Evolutionary conservation across 768 basidiomycete genomes (phyloP), one percentile per base, ranked within the genome.

Genomic region (Hydnomerulius pinastri): DNA sequence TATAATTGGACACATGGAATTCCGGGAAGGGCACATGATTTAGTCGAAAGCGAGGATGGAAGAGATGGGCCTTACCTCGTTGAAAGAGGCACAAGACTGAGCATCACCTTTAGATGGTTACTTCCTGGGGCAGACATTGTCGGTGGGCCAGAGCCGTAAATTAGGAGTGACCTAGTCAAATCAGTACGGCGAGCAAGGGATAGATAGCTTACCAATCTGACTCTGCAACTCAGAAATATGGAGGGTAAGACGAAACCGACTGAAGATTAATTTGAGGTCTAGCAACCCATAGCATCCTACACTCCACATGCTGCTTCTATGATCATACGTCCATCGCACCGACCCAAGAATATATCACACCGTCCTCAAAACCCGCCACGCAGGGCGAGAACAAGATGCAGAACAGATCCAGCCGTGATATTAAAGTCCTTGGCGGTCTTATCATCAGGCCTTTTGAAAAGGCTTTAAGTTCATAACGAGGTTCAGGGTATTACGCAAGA

Each of bases 361-460:
- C 43, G 45, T 40, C 48, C 25, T 58, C 78, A 73, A 85, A 70
- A 71, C 15, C 96, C 96, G 37, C 96, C 96, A 70, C 96, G 92
- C 36, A 98, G 82, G 6, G 96, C 93, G 40, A 98, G 85, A 48
- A 98, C 96, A 43, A 98, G 77, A 75, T 98, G 96, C 59, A 98
- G 83, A 23, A 92, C 89, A 21, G 90, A 80, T 48, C 96, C 95
- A 3, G 92, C 86, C 20, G 73, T 66, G 67, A 98, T 87, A 66
- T 89, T 90, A 69, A 85, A 85, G 10, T 94, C 91, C 55, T 79
- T 80, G 5, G 90, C 90, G 8, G 83, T 84, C 81, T 96, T 96
- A 17, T 97, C 96, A 68, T 98, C 96, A 27, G 77, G 76, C 88
- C 93, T 97, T 57, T 17, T 36, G 25, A 11, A 40, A 2, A 2